These are phyloP conservation scores for Pugionium cornutum DNA, from an alignment of 345 rosid species.

Conservation along the genomic window DNA sequence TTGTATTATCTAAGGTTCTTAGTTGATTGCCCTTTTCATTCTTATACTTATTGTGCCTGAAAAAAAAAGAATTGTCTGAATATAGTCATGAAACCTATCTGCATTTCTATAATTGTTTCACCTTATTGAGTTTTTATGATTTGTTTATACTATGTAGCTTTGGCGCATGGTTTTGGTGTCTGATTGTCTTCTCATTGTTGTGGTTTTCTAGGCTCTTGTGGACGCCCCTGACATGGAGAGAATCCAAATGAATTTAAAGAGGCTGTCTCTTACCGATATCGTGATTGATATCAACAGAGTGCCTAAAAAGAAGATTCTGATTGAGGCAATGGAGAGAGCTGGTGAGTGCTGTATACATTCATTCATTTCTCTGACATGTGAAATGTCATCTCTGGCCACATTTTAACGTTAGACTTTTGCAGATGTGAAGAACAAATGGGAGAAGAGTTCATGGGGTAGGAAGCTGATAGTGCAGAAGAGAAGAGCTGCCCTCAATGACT, in stretches of 20 bases:
- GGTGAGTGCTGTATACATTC: constrained; percentile 42
- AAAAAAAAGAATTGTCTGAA: no score
- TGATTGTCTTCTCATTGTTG: not conserved
- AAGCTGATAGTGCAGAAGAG: constrained; percentile 61
- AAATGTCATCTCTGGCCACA: not conserved
- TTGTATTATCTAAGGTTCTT: not conserved
- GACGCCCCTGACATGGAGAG: constrained; percentile 91
- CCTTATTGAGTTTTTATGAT: no score
- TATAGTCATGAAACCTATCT: no score
- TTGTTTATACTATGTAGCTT: not conserved
- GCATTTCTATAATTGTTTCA: no score
- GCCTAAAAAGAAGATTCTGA: constrained; percentile 68
- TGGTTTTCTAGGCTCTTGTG: constrained; percentile 57
- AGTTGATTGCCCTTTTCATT: not conserved
- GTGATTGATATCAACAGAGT: constrained; percentile 72
- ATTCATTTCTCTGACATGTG: no score
- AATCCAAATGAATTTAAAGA: constrained; percentile 82
- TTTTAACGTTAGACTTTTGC: not conserved
- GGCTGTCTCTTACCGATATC: constrained; percentile 80
- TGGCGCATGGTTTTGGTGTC: no score
- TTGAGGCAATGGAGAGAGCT: constrained; percentile 88
- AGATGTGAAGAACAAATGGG: constrained; percentile 80
- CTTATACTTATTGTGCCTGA: not conserved
- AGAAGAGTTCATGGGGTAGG: constrained; percentile 73
- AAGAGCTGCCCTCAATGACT: constrained; percentile 66